Evolutionary conservation across 192 early-diverging fungal genomes (phyloP), one percentile per base, ranked within the genome.

Genomic region (Backusella tuberculispora): DNA sequence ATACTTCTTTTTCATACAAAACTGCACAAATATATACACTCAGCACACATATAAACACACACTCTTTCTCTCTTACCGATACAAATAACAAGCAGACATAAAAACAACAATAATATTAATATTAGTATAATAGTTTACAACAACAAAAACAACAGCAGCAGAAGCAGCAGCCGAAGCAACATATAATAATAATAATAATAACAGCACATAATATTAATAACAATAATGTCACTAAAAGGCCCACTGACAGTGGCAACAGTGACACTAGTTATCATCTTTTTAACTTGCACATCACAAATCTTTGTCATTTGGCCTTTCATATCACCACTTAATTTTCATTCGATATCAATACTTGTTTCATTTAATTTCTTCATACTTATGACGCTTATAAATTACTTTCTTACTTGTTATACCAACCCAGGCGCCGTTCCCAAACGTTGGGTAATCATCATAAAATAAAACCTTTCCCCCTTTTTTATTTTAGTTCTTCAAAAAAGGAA

Each of bases 331-430:
- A 72, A 46, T 7, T 48, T 71, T 10, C 71, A 76, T n/a, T 77
- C 71, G 2, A 24, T 66, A 8, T 47, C 76, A 41, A 71, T 91
- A 13, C 87, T 90, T 12, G 84, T 84, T 10, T 90, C 91, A 5
- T 96, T 97, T 86, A 94, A 99, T 82, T 66, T 92, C 43, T 83
- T 87, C 60, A 87, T 95, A 26, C 80, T 90, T 38, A 85, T 92
- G 43, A 89, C 97, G n/a, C 92, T 88, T 81, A 85, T 92, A 83
- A 97, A 98, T 84, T 99, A 98, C 81, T 92, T 87, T 69, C 83
- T 95, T 29, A 92, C 93, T 12, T 90, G 88, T 67, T 80, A 77
- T 1, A 94, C 92, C 26, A 82, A 92, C 68, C 96, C 97, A 0
- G 97, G 97, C n/a, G 73, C 82, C 14, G 92, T 95, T 9, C 94